Evolutionary conservation across 2,329 filamentous ascomycete genomes (phyloP).

Genomic region (Stromatinia cepivora): DNA sequence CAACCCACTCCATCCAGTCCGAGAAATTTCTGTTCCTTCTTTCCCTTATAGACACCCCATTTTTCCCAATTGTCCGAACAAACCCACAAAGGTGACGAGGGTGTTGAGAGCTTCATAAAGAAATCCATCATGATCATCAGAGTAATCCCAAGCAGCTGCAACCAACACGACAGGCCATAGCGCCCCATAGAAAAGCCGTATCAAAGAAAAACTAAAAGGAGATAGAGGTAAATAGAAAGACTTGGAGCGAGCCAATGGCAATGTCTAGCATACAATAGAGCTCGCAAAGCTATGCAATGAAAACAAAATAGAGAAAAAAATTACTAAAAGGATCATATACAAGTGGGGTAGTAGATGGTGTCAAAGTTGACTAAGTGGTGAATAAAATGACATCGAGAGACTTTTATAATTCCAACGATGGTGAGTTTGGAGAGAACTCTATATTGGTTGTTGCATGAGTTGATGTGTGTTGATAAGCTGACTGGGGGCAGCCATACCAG

Average conservation of each 20-base stretch:
- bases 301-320: slow-evolving; percentile 23
- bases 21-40: slow-evolving; percentile 14
- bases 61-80: slow-evolving; percentile 16
- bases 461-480: slow-evolving; percentile 42
- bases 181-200: slow-evolving; percentile 19
- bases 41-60: slow-evolving; percentile 20
- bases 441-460: slow-evolving; percentile 42
- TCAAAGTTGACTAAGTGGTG: slow-evolving; percentile 21
- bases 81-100: slow-evolving; percentile 8
- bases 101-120: slow-evolving; percentile 22
- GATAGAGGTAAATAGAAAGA: slow-evolving; percentile 12
- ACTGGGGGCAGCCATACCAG: slow-evolving; percentile 42
- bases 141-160: slow-evolving; percentile 18
- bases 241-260: slow-evolving; percentile 14
- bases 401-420: slow-evolving; percentile 1
- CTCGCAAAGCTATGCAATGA: slow-evolving; percentile 39
- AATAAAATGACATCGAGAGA: neutral
- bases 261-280: slow-evolving; percentile 21
- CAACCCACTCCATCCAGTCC: neutral
- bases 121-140: slow-evolving; percentile 25
- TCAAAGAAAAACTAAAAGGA: slow-evolving; percentile 20
- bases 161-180: slow-evolving; percentile 18
- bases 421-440: slow-evolving; percentile 20
- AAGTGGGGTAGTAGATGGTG: slow-evolving; percentile 22
- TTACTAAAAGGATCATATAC: slow-evolving; percentile 30